Base-by-base conservation (phyloP, 2,329 filamentous ascomycete genomes). In the Colletotrichum scovillei region DNA sequence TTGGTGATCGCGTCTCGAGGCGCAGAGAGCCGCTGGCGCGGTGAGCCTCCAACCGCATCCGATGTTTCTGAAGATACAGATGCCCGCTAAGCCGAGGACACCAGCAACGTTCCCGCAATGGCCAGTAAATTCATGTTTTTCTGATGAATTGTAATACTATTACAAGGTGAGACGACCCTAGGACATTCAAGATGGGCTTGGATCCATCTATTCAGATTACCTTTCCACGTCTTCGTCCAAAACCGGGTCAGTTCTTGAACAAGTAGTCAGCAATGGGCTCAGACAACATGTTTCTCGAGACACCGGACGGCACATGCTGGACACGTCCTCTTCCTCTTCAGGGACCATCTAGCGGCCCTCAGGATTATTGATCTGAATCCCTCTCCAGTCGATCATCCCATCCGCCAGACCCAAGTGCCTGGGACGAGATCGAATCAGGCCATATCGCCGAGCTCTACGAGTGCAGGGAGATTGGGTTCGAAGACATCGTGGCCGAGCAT, bases 1-100 rank as follows among this genome's bases (percentile, higher is more conserved):
- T 49, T 49, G 42, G 16, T 59, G 63, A 26, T 52, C 59, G 67
- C 67, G 67, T 38, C 56, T 69, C 66, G 58, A 59, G 66, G 55
- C 65, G 63, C 22, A 53, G 56, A 46, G 38, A 58, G 24, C 53
- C 19, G 24, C 53, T 28, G 53, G 53, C 22, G 42, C 42, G 42
- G 19, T 49, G 4, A 22, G 42, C 42, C 42, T 49, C 42, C 19
- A 49, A 49, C 42, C 42, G 42, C 42, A 49, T 49, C 11, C 53
- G 53, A 56, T 11, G 12, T 26, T n/a, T 28, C 53, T 56, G 53
- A 26, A 56, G n/a, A 14, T 22, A 19, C 12, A 14, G 8, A 7
- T n/a, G 19, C 42, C n/a, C n/a, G 19, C 19, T 49, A 49, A 5
- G 19, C 19, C 19, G 19, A 22, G 19, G 42, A 9, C 42, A 22